phyloP scores from a whole-genome alignment of 2,329 filamentous ascomycete genomes.

The Anisogramma anomala region DNA sequence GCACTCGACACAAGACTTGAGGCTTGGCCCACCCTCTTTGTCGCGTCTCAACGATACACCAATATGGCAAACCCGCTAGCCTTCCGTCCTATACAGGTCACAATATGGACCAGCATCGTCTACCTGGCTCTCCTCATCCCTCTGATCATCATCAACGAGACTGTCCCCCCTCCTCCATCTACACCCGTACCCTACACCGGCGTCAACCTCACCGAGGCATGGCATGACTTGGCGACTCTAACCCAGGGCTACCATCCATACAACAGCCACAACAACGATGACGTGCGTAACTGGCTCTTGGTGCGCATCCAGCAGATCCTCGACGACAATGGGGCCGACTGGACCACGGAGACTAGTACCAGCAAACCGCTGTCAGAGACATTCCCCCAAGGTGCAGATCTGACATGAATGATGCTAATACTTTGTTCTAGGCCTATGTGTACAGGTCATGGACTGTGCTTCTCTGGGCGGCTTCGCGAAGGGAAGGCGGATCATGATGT shows the following conservation, averaged over 20 bases:
- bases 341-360: constrained; percentile 28
- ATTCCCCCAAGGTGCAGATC: not conserved
- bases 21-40: not conserved
- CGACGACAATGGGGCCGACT: constrained; percentile 43
- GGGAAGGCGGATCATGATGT: constrained; percentile 28
- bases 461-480: not conserved
- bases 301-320: constrained; percentile 59
- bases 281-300: constrained; percentile 66
- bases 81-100: constrained; percentile 73
- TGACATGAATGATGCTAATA: not conserved
- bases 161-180: constrained; percentile 57
- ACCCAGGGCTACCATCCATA: constrained; percentile 74
- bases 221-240: constrained; percentile 68
- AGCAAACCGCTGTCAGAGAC: constrained; percentile 15
- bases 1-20: no score
- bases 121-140: constrained; percentile 70
- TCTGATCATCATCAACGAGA: constrained; percentile 62
- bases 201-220: constrained; percentile 74
- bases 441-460: not conserved
- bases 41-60: not conserved
- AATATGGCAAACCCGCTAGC: constrained; percentile 46
- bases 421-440: constrained; percentile 1
- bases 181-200: constrained; percentile 38
- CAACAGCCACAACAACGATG: constrained; percentile 75
- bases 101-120: constrained; percentile 60